Base-by-base conservation (phyloP, 2,329 filamentous ascomycete species). In the Calcarisporium arbuscula region DNA sequence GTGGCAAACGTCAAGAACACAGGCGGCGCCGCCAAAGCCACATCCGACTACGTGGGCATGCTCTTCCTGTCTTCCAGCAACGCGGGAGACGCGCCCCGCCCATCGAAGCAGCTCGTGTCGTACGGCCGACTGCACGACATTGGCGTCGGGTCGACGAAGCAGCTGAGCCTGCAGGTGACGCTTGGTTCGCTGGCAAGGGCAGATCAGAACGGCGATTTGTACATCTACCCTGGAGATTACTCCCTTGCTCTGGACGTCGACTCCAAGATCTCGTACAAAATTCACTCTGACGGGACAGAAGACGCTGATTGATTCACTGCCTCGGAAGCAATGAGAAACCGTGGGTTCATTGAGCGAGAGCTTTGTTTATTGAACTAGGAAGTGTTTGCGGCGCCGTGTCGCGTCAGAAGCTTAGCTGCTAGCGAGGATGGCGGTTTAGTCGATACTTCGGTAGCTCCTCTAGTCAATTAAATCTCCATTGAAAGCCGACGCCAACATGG, bases 31-130 rank as follows among this genome's bases (percentile, higher is more conserved):
- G 27, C 32, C 6, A 35, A 36, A 10, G 16, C 39, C 12, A 29
- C 37, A 2, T 46, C 42, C 5, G 44, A 43, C 20, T 46, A 46
- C 28, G 42, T 46, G 9, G 40, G 28, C 6, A 19, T 46, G 2
- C 9, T 46, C 12, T 46, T 40, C 26, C 27, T 44, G 5, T 43
- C 39, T 5, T 34, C 42, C 4, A 30, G 28, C 5, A 43, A 44
- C n/a, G 40, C 39, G 2, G 42, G 44, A 22, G 37, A 42, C 9
- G 21, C 40, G 27, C 42, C 38, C 2, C 21, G 35, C n/a, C 35
- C 44, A 6, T 36, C 22, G 12, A 40, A 47, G 26, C 32, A 39
- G 22, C 38, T 46, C 7, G 42, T 40, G n/a, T 38, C 44, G 10
- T 43, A 43, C 18, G 36, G 33, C 5, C 40, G 41, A 12, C 16